These are phyloP conservation scores for Bipolaris bicolor DNA, from an alignment of 2,329 filamentous ascomycete genomes.

Conservation along the genomic window DNA sequence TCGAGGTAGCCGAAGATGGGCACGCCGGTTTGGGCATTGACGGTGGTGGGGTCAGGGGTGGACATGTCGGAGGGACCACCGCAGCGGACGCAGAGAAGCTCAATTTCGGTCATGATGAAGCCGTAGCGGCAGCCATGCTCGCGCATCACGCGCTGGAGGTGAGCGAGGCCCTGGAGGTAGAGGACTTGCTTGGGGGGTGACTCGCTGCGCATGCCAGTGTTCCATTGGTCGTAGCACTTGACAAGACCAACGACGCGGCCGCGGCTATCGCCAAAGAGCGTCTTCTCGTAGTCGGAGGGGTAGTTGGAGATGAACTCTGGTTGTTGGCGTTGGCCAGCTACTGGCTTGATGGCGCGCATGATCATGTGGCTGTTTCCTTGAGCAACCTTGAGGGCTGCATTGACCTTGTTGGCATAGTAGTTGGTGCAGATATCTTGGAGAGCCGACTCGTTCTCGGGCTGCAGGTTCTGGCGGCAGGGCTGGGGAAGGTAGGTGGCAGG, in stretches of 20 bases:
- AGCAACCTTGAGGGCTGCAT: slow-evolving; percentile 78
- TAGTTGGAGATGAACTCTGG: slow-evolving; percentile 71
- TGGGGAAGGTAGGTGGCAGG: slow-evolving; percentile 66
- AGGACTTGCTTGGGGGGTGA: slow-evolving; percentile 83
- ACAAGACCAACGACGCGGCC: slow-evolving; percentile 81
- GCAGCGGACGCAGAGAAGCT: slow-evolving; percentile 86
- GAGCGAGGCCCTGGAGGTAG: slow-evolving; percentile 84
- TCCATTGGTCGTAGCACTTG: slow-evolving; percentile 92
- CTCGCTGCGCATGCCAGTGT: slow-evolving; percentile 89
- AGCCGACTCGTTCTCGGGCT: slow-evolving; percentile 78
- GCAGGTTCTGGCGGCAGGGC: slow-evolving; percentile 63
- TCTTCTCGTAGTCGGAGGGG: slow-evolving; percentile 59
- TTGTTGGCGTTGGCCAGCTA: slow-evolving; percentile 59
- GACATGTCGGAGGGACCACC: slow-evolving; percentile 57
- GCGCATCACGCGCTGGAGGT: slow-evolving; percentile 90
- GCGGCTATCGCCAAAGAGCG: slow-evolving; percentile 54
- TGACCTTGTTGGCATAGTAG: slow-evolving; percentile 86
- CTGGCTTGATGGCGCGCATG: slow-evolving; percentile 51
- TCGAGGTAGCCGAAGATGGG: slow-evolving; percentile 92
- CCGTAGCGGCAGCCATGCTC: slow-evolving; percentile 92
- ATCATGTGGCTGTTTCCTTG: slow-evolving; percentile 68
- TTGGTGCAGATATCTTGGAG: slow-evolving; percentile 77
- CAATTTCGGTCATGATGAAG: slow-evolving; percentile 95
- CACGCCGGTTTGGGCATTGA: slow-evolving; percentile 56
- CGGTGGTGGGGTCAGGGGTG: slow-evolving; percentile 44